Conservation (phyloP, 345 rosid species). For the Salix brachista region DNA sequence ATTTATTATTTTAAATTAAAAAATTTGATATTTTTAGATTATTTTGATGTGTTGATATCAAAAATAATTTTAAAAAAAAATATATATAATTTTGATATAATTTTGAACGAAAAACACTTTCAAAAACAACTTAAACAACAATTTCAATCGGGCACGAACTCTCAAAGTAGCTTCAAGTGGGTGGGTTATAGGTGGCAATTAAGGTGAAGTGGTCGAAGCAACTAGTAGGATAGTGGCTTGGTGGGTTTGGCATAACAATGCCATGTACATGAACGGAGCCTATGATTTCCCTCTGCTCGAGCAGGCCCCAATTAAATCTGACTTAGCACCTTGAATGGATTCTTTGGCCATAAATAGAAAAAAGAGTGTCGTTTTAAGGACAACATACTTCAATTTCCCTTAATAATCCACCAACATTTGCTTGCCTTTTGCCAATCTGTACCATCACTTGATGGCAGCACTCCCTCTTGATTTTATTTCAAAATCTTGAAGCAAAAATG, state of each 20-base stretch:
- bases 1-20: too few species aligned
- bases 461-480: background rate
- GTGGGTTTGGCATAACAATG: slow-evolving; percentile 18
- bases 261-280: background rate
- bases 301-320: background rate
- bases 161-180: background rate
- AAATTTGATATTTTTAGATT: too few species aligned
- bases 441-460: too few species aligned
- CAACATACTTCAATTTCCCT: slow-evolving; percentile 6
- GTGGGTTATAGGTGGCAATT: background rate
- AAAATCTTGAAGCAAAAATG: background rate
- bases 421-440: slow-evolving; percentile 9
- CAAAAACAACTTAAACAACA: too few species aligned
- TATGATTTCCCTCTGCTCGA: background rate
- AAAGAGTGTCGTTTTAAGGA: slow-evolving; percentile 16
- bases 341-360: background rate
- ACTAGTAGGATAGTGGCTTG: slow-evolving; percentile 7
- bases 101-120: rapidly evolving
- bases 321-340: slow-evolving; percentile 12
- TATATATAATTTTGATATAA: too few species aligned
- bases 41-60: too few species aligned
- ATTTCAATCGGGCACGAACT: too few species aligned
- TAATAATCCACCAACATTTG: slow-evolving; percentile 18
- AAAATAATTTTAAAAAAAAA: too few species aligned
- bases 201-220: slow-evolving; percentile 15